Base-by-base conservation (phyloP, 2,329 filamentous ascomycete species). In the Hymenoscyphus fructigenus region DNA sequence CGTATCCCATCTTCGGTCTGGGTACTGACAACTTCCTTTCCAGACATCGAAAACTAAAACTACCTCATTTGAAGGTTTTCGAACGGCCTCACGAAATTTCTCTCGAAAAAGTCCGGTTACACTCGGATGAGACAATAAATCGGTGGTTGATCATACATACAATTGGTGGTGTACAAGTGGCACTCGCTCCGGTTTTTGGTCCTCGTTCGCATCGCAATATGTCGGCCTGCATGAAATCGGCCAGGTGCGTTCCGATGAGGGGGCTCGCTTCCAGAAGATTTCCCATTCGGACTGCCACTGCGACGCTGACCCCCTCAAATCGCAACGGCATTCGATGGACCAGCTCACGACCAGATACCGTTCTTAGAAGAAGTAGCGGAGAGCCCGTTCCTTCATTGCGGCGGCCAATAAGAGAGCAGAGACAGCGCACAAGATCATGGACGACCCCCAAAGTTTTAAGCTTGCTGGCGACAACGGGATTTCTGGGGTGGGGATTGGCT, bases 401-500 rank as follows among this genome's bases (percentile, higher is more conserved):
- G 32, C 28, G 59, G 10, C 38, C 17, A 60, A 32, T 60, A 20
- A 10, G 29, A 36, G 29, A 32, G 28, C 53, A 28, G 23, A 20
- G 6, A 29, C 53, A 17, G 15, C 53, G 28, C 28, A 61, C 28
- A 36, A n/a, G 36, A 32, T 50, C 44, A 50, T 57, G 53, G 53
- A 29, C 53, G 26, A 57, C 12, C 26, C 14, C 59, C 12, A 63
- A 64, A 36, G 70, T 72, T n/a, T 56, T 74, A 57, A 60, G 68
- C 10, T 59, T 75, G 60, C 70, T 70, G 28, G 65, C 68, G 20
- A 68, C 59, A 12, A 69, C 69, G 12, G 72, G 65, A 6, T 28
- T 67, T 20, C 63, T 65, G 29, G 67, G 67, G 20, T 67, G 69
- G 59, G 65, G 60, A 26, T 20, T 69, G 28, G 69, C 68, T 14